A percentile compares a stretch with the other conserved stretches of the same genome.
phyloP scores from a whole-genome alignment of 805 yeast genomes.

The Lipomyces lipofer region DNA sequence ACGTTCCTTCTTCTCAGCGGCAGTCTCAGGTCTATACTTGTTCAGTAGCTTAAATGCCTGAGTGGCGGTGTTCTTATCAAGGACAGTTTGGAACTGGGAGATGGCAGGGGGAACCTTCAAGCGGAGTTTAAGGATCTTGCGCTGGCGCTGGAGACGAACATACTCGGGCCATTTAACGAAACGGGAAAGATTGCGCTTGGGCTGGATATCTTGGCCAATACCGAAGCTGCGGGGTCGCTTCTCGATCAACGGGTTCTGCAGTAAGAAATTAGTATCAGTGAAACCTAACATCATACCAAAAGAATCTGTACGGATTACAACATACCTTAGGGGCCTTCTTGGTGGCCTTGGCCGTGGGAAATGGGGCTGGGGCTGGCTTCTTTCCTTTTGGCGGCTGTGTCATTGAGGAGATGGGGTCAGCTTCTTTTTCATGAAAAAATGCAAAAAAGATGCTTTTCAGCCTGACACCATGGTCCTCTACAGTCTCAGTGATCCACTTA shows the following conservation, averaged over 20 bases:
- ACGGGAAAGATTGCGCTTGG: constrained; percentile 93
- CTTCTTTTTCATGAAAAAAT: constrained; percentile 11
- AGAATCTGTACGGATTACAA: neutral
- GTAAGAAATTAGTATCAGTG: constrained; percentile 20
- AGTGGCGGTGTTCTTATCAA: constrained; percentile 99
- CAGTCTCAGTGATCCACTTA: constrained; percentile 1
- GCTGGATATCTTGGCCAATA: constrained; percentile 93
- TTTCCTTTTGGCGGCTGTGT: constrained; percentile 64
- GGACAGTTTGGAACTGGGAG: constrained; percentile 91
- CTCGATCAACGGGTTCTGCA: constrained; percentile 82
- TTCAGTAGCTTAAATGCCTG: constrained; percentile 95
- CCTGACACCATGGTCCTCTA: constrained; percentile 30
- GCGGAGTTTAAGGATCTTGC: constrained; percentile 92
- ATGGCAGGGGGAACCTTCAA: constrained; percentile 99
- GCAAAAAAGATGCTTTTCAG: constrained; percentile 9
- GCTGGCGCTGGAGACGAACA: constrained; percentile 98
- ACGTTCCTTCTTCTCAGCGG: constrained; percentile 98
- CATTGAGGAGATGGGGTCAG: constrained; percentile 44
- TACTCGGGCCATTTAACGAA: constrained; percentile 99
- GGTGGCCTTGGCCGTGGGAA: constrained; percentile 66
- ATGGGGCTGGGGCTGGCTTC: constrained; percentile 99
- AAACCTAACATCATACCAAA: neutral
- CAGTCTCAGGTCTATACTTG: constrained; percentile 99
- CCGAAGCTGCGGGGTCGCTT: constrained; percentile 91
- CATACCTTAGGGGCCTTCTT: constrained; percentile 48